These are phyloP conservation scores for Paramecium octaurelia DNA, from an alignment of 73 alveolate genomes.

Conservation along the genomic window DNA sequence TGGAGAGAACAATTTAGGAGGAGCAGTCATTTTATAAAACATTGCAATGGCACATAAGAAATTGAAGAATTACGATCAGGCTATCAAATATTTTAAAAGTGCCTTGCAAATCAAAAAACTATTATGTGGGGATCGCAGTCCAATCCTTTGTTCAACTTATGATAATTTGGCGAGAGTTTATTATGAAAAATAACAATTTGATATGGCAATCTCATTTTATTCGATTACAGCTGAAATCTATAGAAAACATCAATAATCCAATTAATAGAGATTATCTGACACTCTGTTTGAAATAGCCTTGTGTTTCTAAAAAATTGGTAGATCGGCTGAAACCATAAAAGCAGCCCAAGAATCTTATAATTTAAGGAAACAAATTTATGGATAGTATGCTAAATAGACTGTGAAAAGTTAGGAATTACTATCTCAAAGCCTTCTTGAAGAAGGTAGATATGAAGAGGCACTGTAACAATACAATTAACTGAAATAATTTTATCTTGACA, in stretches of 20 bases:
- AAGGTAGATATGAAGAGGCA: background rate
- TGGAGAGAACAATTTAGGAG: slow-evolving; percentile 39
- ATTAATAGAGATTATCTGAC: slow-evolving; percentile 19
- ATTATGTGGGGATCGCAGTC: slow-evolving; percentile 29
- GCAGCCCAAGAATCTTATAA: background rate
- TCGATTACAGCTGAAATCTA: slow-evolving; percentile 28
- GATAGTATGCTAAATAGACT: background rate
- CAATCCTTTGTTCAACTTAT: background rate
- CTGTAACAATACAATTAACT: background rate
- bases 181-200: background rate
- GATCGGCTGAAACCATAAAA: background rate
- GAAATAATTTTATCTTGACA: background rate
- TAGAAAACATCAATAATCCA: background rate
- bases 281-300: background rate
- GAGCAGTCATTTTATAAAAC: slow-evolving; percentile 1
- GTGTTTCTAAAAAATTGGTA: slow-evolving; percentile 15
- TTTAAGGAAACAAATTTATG: background rate
- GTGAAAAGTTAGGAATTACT: background rate
- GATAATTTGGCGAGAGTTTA: slow-evolving; percentile 43
- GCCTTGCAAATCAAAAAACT: background rate
- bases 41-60: slow-evolving; percentile 19
- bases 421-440: background rate
- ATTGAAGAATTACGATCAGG: background rate
- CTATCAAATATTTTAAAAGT: background rate
- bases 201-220: slow-evolving; percentile 24